Percentiles rank a stretch among this genome's conserved stretches.
phyloP scores from a whole-genome alignment of 345 rosid species.

The Pistacia integerrima region DNA sequence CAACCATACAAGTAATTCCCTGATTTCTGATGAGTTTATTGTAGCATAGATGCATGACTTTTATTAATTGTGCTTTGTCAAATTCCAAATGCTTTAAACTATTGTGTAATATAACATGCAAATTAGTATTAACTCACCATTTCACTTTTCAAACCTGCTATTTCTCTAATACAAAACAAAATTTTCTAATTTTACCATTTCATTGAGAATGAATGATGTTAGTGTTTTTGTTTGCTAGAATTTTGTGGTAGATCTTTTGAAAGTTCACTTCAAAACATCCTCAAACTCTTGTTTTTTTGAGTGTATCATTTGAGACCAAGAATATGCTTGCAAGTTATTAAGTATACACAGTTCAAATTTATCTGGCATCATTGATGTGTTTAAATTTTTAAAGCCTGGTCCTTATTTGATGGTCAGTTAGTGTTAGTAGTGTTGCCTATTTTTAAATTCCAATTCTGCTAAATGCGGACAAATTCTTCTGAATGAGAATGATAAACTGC shows the following conservation, averaged over 20 bases:
- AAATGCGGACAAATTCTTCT: not conserved
- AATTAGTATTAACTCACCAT: not conserved
- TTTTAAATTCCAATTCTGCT: slow-evolving; percentile 8
- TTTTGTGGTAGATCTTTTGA: not conserved
- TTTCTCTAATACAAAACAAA: not conserved
- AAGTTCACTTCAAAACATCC: not conserved
- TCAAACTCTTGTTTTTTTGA: not conserved
- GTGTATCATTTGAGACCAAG: not conserved
- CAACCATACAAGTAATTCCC: slow-evolving; percentile 83
- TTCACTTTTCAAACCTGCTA: not conserved
- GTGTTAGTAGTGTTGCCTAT: not conserved
- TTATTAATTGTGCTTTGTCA: not conserved
- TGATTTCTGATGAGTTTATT: slow-evolving; percentile 24
- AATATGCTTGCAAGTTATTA: not conserved
- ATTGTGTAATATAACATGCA: not conserved
- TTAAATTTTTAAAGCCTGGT: not conserved
- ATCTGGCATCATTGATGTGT: not conserved
- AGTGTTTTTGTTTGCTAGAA: not conserved
- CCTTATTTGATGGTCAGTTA: not conserved
- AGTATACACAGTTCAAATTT: not conserved
- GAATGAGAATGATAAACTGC: not conserved
- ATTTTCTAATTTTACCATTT: not conserved
- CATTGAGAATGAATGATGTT: not conserved
- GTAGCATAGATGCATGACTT: slow-evolving; percentile 12
- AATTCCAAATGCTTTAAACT: not conserved